Base-by-base conservation (phyloP, 164 flowering plant species). In the Liriodendron chinense region DNA sequence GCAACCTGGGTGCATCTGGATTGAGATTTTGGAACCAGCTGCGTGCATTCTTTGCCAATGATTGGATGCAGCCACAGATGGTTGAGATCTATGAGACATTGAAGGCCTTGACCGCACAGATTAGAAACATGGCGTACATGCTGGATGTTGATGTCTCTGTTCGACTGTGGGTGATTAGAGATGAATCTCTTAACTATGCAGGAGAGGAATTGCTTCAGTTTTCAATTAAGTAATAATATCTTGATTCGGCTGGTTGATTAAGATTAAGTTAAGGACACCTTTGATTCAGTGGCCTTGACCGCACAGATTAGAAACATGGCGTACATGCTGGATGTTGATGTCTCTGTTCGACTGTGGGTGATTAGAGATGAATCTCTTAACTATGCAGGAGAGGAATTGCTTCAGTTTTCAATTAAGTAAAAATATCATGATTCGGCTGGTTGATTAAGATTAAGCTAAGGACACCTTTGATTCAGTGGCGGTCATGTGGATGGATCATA, bases 1-100 rank as follows among this genome's bases (percentile, higher is more conserved):
- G 23, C 76, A 79, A 53, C 78, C 78, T 65, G 78, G 78, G 3
- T 76, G 75, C 75, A 77, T 76, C 56, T 77, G 76, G 80, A 57
- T 69, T 69, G 76, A 77, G 57, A 69, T 77, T 25, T 59, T n/a
- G 75, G 28, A 78, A 73, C 59, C 72, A 53, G 63, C 69, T 73
- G 13, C 80, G 47, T 49, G 73, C 80, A 56, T 78, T 78, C 80
- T 68, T 62, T 71, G 75, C 80, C 13, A 76, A 73, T 73, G 76
- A 78, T 28, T 70, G 73, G 47, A 23, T 73, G 14, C 64, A 68
- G 62, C 62, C 80, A 61, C 69, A 53, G 49, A 69, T 50, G 20
- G 62, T 56, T 21, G 73, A 62, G 28, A 59, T 63, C 8, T 74
- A 76, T 50, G 65, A 69, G 63, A 43, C 65, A 49, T 70, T 78